Evolutionary conservation across 345 rosid species (phyloP), one percentile per base, ranked within the genome.

Genomic region (Sapria himalayana): DNA sequence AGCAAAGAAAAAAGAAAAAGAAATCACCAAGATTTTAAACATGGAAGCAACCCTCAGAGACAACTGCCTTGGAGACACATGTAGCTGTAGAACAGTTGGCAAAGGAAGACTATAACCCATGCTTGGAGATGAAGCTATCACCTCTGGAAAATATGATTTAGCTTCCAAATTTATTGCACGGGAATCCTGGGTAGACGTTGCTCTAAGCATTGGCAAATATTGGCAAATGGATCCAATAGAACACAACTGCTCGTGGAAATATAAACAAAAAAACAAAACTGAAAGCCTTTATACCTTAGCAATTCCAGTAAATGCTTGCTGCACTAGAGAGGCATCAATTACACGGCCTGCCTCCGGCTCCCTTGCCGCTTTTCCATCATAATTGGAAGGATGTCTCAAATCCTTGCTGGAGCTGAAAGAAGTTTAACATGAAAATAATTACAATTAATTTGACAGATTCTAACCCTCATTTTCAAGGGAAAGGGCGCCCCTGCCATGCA

Each of bases 31-130:
- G 35, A 84, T 56, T 70, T 73, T 74, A 45, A 71, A 64, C 93
- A 89, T 72, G 53, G 92, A 67, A 62, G 76, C 86, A 55, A 82
- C 81, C 70, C 98, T 77, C 60, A 71, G 20, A 50, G 91, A 84
- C 52, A 82, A 62, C 18, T 66, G 51, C 65, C 75, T 73, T 43
- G 76, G 74, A 56, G 61, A 36, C 32, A 58, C 54, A 46, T 61
- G 65, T 29, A 81, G 68, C 58, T 80, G 95, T 22, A 81, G 86
- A 65, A 80, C 78, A 39, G 67, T 40, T 25, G 91, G 86, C 59
- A 71, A 57, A 19, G 46, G 59, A 39, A 51, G 46, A 48, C 46
- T 51, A 49, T 53, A 43, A 59, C 66, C 74, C 40, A 43, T 43
- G 31, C 34, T 25, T 15, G 81, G 86, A n/a, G 98, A 76, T 46